These are phyloP conservation scores for Xylariaceae sp. DNA, from an alignment of 2,329 filamentous ascomycete species.

Conservation along the genomic window DNA sequence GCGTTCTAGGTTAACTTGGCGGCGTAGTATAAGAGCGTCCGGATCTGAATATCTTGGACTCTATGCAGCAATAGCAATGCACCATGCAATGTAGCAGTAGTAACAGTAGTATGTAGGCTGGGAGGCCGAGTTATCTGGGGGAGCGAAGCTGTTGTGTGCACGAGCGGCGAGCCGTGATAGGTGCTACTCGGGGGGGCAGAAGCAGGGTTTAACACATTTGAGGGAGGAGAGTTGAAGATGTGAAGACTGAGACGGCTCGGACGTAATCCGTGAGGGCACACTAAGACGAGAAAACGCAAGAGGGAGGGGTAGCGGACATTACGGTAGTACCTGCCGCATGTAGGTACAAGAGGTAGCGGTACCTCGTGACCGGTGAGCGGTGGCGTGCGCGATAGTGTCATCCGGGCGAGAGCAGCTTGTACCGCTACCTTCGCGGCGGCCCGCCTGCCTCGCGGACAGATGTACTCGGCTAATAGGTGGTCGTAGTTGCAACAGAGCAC, in stretches of 20 bases:
- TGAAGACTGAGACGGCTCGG: neutral
- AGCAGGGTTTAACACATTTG: neutral
- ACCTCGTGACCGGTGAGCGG: neutral
- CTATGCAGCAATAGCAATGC: neutral
- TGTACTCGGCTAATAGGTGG: neutral
- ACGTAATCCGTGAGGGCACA: no score
- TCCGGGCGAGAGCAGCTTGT: no score
- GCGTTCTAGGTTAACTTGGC: constrained; percentile 11
- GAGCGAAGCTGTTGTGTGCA: neutral
- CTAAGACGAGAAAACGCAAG: neutral
- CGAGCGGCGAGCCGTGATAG: neutral
- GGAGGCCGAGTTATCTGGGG: neutral
- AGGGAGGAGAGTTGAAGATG: neutral
- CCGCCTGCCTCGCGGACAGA: neutral
- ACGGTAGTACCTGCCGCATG: neutral
- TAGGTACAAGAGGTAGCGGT: neutral
- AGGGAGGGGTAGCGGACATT: neutral
- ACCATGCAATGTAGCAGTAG: neutral
- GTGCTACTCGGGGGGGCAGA: neutral
- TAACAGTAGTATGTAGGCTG: neutral
- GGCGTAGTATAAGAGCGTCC: neutral
- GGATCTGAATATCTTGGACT: constrained; percentile 4
- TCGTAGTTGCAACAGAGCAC: neutral
- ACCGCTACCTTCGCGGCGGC: no score
- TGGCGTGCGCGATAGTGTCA: no score